These are phyloP conservation scores for Apiotrichum gamsii DNA, from an alignment of 1,284 basidiomycete genomes.

Conservation along the genomic window DNA sequence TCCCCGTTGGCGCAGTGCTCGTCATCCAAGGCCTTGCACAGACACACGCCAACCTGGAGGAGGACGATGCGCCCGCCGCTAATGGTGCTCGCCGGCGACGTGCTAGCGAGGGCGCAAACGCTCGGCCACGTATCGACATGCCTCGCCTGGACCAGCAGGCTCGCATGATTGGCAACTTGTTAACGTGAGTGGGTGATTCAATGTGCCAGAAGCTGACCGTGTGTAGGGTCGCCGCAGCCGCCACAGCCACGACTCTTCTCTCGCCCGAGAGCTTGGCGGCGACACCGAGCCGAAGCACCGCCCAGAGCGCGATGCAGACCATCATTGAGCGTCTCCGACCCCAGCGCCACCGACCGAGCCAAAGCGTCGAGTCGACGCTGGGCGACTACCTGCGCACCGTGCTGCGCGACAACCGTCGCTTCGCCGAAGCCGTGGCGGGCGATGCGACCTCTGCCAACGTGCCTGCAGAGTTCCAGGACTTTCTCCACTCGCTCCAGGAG, in stretches of 20 bases:
- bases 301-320: slow-evolving; percentile 29
- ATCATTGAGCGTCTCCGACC: slow-evolving; percentile 39
- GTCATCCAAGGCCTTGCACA: slow-evolving; percentile 46
- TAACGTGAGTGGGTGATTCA: slow-evolving; percentile 41
- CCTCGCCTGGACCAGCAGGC: slow-evolving; percentile 38
- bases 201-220: background rate
- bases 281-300: slow-evolving; percentile 20
- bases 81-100: slow-evolving; percentile 1
- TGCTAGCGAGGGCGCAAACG: slow-evolving; percentile 10
- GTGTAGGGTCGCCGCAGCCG: slow-evolving; percentile 40
- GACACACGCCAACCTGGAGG: slow-evolving; percentile 26
- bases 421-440: slow-evolving; percentile 13
- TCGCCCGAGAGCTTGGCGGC: slow-evolving; percentile 18
- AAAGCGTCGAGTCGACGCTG: slow-evolving; percentile 35
- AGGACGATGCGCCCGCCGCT: slow-evolving; percentile 1
- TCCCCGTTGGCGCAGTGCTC: slow-evolving; percentile 40
- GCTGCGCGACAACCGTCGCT: slow-evolving; percentile 26
- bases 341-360: slow-evolving; percentile 18
- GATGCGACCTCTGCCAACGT: slow-evolving; percentile 15
- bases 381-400: slow-evolving; percentile 39
- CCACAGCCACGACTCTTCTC: slow-evolving; percentile 40
- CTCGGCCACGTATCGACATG: slow-evolving; percentile 7
- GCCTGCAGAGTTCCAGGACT: slow-evolving; percentile 37
- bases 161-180: slow-evolving; percentile 41
- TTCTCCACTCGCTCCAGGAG: slow-evolving; percentile 38